Base-by-base conservation (phyloP, 208 protist genomes). In the Plasmodiophora brassicae region DNA sequence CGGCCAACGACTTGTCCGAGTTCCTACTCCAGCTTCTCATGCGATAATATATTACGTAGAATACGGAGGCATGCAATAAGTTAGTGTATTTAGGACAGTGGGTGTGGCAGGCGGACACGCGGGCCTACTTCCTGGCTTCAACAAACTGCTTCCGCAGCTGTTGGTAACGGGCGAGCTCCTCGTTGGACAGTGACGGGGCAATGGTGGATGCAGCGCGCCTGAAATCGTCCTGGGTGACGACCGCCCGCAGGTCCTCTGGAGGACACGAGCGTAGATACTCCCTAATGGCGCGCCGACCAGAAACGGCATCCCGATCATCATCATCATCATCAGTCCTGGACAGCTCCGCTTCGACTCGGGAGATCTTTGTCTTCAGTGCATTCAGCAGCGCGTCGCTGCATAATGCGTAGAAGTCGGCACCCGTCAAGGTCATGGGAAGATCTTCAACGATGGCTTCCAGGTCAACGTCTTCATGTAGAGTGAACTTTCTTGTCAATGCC, bases 361-460 rank as follows among this genome's bases (percentile, higher is more conserved):
- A 85, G 35, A 25, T 88, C n/a, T 39, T 46, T 71, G 78, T 45
- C 22, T 1, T 90, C 20, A 99, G 93, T 5, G 96, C 95, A 86
- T 93, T 92, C 90, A 98, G 95, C 91, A 96, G 94, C 0, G 97
- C 96, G 89, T 98, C 96, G 1, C 94, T 95, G 92, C 95, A 97
- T 1, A 98, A 89, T 20, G 95, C 94, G 45, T 96, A 96, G 60
- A 98, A 93, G 89, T 99, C 97, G 0, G 97, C 97, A 35, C 97
- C 97, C 28, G 95, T 97, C 91, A 97, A 97, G n/a, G 95, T 95
- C 38, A 95, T 89, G 28, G 89, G 88, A 25, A 65, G 32, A 85
- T 88, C 44, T 35, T 57, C 35, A 1, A 86, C 65, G 32, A 96
- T 93, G 0, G n/a, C 22, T n/a, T 44, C 41, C 0, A 93, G 50